phyloP scores from a whole-genome alignment of 768 basidiomycete species.

The Porpolomopsis calyptriformis region DNA sequence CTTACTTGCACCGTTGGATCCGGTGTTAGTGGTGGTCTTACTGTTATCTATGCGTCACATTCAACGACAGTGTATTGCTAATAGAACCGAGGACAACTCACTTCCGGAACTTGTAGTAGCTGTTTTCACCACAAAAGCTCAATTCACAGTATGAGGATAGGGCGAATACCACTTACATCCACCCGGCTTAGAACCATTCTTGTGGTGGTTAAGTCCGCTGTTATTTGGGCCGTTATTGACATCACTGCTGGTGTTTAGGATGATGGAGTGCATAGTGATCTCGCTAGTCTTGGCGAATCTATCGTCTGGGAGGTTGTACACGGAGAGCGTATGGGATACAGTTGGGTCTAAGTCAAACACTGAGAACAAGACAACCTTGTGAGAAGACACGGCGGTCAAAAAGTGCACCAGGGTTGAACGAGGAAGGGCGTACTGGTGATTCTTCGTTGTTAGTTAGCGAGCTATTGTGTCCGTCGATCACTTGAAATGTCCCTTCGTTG shows the following conservation, averaged over 20 bases:
- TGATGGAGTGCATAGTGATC: constrained; percentile 5
- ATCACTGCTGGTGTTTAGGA: background rate
- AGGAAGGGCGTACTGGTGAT: background rate
- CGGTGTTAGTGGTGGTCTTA: too few relatives aligned
- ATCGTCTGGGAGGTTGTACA: background rate
- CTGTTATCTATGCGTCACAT: too few relatives aligned
- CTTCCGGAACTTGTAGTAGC: too few relatives aligned
- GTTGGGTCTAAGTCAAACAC: background rate
- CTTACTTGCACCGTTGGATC: too few relatives aligned
- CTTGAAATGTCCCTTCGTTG: background rate
- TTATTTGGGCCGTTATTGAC: background rate
- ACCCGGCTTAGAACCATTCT: too few relatives aligned
- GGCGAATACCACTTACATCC: too few relatives aligned
- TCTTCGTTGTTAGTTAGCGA: background rate
- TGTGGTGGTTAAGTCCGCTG: too few relatives aligned
- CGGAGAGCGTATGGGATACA: background rate
- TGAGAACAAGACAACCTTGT: constrained; percentile 2
- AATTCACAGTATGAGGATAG: too few relatives aligned
- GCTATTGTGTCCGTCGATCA: background rate
- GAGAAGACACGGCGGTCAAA: background rate
- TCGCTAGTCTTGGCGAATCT: background rate
- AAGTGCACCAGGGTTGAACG: background rate
- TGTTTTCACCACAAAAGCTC: too few relatives aligned
- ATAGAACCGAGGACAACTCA: too few relatives aligned
- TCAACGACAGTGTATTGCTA: too few relatives aligned